Percentiles rank a stretch among this genome's conserved stretches.
phyloP scores from a whole-genome alignment of 1,139 yeast species.

The Candida dubliniensis region DNA sequence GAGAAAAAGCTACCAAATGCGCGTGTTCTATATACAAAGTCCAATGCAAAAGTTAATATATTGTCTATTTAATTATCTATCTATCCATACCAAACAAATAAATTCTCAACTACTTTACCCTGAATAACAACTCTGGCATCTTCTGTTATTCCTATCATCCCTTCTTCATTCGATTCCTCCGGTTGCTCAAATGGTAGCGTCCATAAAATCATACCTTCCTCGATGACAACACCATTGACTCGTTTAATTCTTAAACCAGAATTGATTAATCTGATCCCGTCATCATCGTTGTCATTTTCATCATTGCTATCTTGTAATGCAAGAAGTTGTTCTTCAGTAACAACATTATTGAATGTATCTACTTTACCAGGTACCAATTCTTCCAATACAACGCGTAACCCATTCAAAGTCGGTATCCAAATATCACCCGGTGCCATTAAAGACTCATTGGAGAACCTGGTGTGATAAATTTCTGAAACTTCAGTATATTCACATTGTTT shows the following conservation, averaged over 20 bases:
- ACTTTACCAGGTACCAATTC: conserved; percentile 29
- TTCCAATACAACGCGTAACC: conserved; percentile 42
- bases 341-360: conserved; percentile 27
- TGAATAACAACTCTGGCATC: conserved; percentile 32
- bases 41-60: neutral
- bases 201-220: conserved; percentile 27
- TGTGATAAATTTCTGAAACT: conserved; percentile 23
- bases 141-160: conserved; percentile 19
- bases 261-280: conserved; percentile 8
- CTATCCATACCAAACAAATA: conserved; percentile 26
- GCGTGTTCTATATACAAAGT: no score
- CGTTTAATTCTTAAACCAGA: conserved; percentile 28
- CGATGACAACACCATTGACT: conserved; percentile 37
- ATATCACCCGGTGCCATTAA: conserved; percentile 23
- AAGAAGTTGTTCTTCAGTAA: conserved; percentile 28
- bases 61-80: neutral
- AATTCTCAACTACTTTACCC: conserved; percentile 38
- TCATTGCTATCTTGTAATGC: conserved; percentile 10
- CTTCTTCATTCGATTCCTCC: conserved; percentile 8
- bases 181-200: conserved; percentile 24
- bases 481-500: conserved; percentile 23
- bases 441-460: conserved; percentile 13
- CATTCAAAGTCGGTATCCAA: conserved; percentile 37
- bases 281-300: no score
- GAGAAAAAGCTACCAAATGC: neutral